Conservation (phyloP, 805 yeast species). For the Pichia manshurica region DNA sequence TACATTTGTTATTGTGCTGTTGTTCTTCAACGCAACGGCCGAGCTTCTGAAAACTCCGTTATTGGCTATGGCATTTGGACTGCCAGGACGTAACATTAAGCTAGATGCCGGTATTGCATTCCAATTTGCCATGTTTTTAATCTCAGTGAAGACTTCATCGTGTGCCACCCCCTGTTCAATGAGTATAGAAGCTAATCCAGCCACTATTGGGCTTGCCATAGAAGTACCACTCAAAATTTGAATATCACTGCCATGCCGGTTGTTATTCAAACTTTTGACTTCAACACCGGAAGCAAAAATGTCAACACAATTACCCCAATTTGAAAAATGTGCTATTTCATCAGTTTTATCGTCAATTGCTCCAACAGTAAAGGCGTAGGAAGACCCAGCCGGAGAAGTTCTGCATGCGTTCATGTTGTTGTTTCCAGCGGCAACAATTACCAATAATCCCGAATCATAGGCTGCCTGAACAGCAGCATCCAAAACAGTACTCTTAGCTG, state of each 20-base stretch:
- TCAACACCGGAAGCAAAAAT: slow-evolving; percentile 77
- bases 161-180: slow-evolving; percentile 46
- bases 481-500: slow-evolving; percentile 57
- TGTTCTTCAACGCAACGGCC: background rate
- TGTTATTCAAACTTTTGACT: slow-evolving; percentile 50
- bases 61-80: slow-evolving; percentile 54
- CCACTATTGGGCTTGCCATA: slow-evolving; percentile 73
- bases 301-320: slow-evolving; percentile 91
- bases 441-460: slow-evolving; percentile 58
- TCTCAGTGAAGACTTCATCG: slow-evolving; percentile 34
- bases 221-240: slow-evolving; percentile 66
- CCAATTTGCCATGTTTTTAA: slow-evolving; percentile 43
- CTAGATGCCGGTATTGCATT: slow-evolving; percentile 44
- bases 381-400: slow-evolving; percentile 82
- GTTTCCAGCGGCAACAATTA: slow-evolving; percentile 87
- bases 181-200: slow-evolving; percentile 56
- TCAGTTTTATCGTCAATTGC: slow-evolving; percentile 78
- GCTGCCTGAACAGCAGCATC: slow-evolving; percentile 78
- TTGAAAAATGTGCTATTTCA: slow-evolving; percentile 70
- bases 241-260: slow-evolving; percentile 7
- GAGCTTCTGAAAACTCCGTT: slow-evolving; percentile 18
- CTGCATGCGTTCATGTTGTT: slow-evolving; percentile 70
- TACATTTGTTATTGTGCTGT: background rate
- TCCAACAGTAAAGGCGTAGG: slow-evolving; percentile 72
- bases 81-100: slow-evolving; percentile 41